A percentile compares a stretch with the other conserved stretches of the same genome.
Conservation (phyloP, 2,329 filamentous ascomycete species). For the Sporothrix globosa region DNA sequence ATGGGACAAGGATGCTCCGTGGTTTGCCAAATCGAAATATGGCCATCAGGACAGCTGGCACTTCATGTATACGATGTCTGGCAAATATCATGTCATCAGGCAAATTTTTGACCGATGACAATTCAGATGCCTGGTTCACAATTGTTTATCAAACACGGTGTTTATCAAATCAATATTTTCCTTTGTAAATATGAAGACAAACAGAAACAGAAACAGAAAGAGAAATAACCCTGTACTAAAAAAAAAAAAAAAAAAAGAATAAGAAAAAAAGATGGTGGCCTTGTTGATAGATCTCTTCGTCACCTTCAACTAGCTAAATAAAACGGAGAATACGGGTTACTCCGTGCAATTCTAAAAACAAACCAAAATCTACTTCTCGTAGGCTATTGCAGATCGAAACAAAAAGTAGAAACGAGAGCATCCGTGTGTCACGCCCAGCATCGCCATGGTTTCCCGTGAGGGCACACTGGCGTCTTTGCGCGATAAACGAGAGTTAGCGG, state of each 20-base stretch:
- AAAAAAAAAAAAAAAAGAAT: too few species aligned
- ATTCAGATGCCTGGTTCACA: not conserved
- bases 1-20: not conserved
- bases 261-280: not conserved
- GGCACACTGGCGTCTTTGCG: not conserved
- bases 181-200: not conserved
- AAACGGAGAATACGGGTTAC: not conserved
- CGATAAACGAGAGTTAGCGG: not conserved
- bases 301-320: not conserved
- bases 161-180: not conserved
- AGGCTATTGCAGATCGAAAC: slow-evolving; percentile 16
- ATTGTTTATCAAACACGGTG: slow-evolving; percentile 13
- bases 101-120: not conserved
- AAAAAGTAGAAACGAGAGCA: slow-evolving; percentile 2
- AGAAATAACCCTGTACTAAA: too few species aligned
- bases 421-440: not conserved
- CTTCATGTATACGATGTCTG: not conserved
- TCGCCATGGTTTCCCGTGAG: not conserved
- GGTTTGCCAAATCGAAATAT: not conserved
- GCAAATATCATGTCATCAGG: not conserved
- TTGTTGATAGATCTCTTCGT: not conserved
- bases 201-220: not conserved
- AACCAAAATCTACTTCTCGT: too few species aligned
- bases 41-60: not conserved
- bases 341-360: slow-evolving; percentile 5